These are phyloP conservation scores for Lasiosphaeria miniovina DNA, from an alignment of 495 filamentous ascomycete species.

Conservation along the genomic window DNA sequence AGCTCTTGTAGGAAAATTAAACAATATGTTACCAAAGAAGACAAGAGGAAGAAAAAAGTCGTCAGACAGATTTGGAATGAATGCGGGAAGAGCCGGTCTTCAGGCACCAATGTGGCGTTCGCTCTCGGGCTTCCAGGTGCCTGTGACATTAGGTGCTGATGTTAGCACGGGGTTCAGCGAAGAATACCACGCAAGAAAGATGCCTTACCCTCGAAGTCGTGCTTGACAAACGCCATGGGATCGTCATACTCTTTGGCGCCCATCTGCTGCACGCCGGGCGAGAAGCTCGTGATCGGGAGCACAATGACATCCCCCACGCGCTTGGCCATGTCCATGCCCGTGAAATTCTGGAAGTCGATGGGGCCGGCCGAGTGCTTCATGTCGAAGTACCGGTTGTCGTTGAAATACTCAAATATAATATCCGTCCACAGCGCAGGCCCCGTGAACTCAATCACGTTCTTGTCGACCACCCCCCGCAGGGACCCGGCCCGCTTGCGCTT, in stretches of 20 bases:
- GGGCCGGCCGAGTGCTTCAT: conserved; percentile 65
- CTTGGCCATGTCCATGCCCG: conserved; percentile 73
- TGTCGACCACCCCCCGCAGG: conserved; percentile 62
- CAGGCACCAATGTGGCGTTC: conserved; percentile 57
- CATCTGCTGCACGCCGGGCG: conserved; percentile 92
- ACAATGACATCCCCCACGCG: conserved; percentile 94
- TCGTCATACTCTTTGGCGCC: conserved; percentile 85
- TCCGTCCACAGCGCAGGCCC: conserved; percentile 96
- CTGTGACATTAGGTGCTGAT: conserved; percentile 39
- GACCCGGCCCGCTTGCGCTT: conserved; percentile 67
- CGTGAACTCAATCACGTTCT: conserved; percentile 92
- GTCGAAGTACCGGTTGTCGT: conserved; percentile 85
- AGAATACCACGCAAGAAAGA: background rate
- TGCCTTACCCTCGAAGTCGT: conserved; percentile 83
- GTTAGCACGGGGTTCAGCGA: background rate
- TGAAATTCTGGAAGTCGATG: conserved; percentile 86
- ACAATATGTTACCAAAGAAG: conserved; percentile 13
- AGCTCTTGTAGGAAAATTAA: conserved; percentile 1
- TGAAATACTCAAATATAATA: conserved; percentile 86
- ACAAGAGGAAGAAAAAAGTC: conserved; percentile 3
- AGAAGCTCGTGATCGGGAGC: conserved; percentile 94
- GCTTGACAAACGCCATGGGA: conserved; percentile 97
- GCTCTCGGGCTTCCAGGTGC: conserved; percentile 75
- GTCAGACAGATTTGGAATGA: background rate
- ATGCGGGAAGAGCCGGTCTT: conserved; percentile 13